A percentile compares a stretch with the other conserved stretches of the same genome.
These are phyloP conservation scores for Arthroderma sp. DNA, from an alignment of 2,329 filamentous ascomycete genomes.

Conservation along the genomic window DNA sequence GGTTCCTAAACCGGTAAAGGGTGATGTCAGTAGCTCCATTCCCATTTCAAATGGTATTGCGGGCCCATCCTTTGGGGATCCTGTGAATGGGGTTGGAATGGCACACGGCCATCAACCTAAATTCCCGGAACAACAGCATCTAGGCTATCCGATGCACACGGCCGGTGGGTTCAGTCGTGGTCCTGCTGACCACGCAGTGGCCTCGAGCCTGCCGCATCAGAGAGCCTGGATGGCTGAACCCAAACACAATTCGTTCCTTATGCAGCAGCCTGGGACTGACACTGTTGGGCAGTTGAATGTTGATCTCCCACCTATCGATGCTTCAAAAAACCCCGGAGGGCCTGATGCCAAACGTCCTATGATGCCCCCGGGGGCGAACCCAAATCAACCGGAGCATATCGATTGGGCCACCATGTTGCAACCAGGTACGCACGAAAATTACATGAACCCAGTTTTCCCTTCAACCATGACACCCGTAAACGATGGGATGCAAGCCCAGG, in stretches of 20 bases:
- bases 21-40: constrained; percentile 33
- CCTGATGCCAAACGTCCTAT: constrained; percentile 29
- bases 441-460: constrained; percentile 48
- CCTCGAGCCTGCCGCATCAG: constrained; percentile 25
- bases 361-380: constrained; percentile 41
- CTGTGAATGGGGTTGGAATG: constrained; percentile 31
- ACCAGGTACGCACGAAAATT: constrained; percentile 54
- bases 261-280: constrained; percentile 27
- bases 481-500: constrained; percentile 56
- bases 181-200: constrained; percentile 23
- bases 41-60: constrained; percentile 31
- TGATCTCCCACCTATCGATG: constrained; percentile 30
- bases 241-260: constrained; percentile 32
- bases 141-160: constrained; percentile 30
- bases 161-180: constrained; percentile 30
- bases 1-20: constrained; percentile 29
- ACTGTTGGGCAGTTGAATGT: constrained; percentile 30
- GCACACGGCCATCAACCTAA: constrained; percentile 23
- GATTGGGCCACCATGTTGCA: constrained; percentile 73
- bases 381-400: constrained; percentile 23
- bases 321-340: constrained; percentile 27
- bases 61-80: constrained; percentile 30
- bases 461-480: constrained; percentile 56
- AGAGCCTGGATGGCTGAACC: constrained; percentile 31
- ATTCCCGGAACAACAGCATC: constrained; percentile 29